Evolutionary conservation across 1,139 yeast genomes (phyloP).

Genomic region (Saccharomycopsis crataegensis): DNA sequence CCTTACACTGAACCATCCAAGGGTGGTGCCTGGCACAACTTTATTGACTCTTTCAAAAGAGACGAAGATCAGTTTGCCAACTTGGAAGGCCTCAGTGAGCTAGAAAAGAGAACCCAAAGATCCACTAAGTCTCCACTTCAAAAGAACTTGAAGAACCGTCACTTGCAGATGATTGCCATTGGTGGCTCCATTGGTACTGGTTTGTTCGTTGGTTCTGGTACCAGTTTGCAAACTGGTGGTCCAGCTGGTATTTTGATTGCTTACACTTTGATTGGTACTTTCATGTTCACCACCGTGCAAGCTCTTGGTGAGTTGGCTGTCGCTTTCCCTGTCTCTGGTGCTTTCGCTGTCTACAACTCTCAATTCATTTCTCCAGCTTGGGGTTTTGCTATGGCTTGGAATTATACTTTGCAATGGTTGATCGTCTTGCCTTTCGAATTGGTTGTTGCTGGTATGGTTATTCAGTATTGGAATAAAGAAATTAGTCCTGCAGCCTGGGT

Average conservation of each 20-base stretch:
- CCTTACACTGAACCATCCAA: conserved; percentile 5
- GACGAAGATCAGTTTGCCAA: conserved; percentile 61
- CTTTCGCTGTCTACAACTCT: conserved; percentile 61
- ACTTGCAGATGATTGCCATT: conserved; percentile 74
- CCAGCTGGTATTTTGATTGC: conserved; percentile 59
- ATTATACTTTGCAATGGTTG: conserved; percentile 64
- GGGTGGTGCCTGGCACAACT: conserved; percentile 31
- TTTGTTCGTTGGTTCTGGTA: conserved; percentile 55
- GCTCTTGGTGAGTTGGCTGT: conserved; percentile 64
- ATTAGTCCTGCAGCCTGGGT: conserved; percentile 65
- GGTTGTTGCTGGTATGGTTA: conserved; percentile 64
- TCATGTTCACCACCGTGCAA: conserved; percentile 61
- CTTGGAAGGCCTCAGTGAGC: conserved; percentile 42
- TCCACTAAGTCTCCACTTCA: conserved; percentile 68
- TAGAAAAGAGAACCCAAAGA: conserved; percentile 58
- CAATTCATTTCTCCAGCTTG: conserved; percentile 62
- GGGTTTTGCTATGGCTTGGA: conserved; percentile 73
- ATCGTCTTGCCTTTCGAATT: conserved; percentile 63
- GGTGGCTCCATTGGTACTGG: conserved; percentile 81
- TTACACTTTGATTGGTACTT: conserved; percentile 40
- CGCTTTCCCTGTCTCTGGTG: conserved; percentile 61
- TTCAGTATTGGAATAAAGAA: conserved; percentile 55
- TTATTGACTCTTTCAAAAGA: conserved; percentile 51
- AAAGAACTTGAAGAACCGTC: conserved; percentile 54
- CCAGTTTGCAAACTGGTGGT: conserved; percentile 57